Percentiles rank a stretch among this genome's conserved stretches.
Conservation (phyloP, 306 rosid genomes). For the Corylus heterophylla region DNA sequence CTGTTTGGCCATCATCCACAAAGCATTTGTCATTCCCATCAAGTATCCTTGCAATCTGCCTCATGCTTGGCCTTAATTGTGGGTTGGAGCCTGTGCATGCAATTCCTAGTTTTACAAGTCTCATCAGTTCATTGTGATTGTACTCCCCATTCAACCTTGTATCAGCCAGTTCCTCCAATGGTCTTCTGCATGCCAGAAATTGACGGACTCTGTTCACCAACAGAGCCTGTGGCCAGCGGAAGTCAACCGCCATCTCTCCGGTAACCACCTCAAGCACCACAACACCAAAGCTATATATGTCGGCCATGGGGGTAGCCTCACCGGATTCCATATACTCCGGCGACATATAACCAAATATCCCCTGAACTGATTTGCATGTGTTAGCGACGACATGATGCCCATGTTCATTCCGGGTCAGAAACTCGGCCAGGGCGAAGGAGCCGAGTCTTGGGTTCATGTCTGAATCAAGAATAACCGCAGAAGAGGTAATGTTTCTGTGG, state of each 20-base stretch:
- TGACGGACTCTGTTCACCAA: constrained; percentile 75
- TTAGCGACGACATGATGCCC: constrained; percentile 53
- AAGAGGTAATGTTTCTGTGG: constrained; percentile 86
- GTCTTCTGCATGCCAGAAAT: constrained; percentile 52
- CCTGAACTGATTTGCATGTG: constrained; percentile 52
- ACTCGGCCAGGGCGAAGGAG: constrained; percentile 91
- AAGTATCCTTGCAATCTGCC: constrained; percentile 72
- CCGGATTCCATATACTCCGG: constrained; percentile 82
- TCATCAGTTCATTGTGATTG: constrained; percentile 59
- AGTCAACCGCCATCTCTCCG: constrained; percentile 87
- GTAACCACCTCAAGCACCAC: constrained; percentile 80
- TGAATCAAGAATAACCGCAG: constrained; percentile 80
- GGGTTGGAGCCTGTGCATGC: constrained; percentile 66
- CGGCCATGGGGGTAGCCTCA: constrained; percentile 68
- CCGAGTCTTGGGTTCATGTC: constrained; percentile 83
- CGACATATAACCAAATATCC: constrained; percentile 91
- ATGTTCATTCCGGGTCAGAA: constrained; percentile 76
- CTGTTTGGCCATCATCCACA: constrained; percentile 34
- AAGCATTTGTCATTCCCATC: constrained; percentile 72
- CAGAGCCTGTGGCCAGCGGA: constrained; percentile 80
- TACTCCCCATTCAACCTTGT: constrained; percentile 61
- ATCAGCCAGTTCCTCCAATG: constrained; percentile 72
- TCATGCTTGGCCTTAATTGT: constrained; percentile 68
- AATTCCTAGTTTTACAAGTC: constrained; percentile 67
- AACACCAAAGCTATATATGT: constrained; percentile 88